phyloP scores from a whole-genome alignment of 2,329 filamentous ascomycete genomes.

The Thielaviopsis punctulata region DNA sequence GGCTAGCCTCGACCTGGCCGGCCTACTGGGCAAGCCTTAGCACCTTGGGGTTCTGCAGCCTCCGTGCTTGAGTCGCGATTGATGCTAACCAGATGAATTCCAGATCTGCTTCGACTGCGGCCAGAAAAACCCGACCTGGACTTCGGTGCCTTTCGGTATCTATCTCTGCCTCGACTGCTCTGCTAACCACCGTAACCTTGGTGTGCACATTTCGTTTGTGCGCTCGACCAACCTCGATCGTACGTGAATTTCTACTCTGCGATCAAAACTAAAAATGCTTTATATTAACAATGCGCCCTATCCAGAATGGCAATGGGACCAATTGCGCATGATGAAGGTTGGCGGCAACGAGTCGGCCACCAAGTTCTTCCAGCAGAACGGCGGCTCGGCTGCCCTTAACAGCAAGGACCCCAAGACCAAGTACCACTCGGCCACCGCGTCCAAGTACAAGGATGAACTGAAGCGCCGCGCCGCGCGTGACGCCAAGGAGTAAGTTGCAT shows the following conservation, averaged over 20 bases:
- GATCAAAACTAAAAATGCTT: not conserved
- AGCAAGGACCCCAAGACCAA: constrained; percentile 97
- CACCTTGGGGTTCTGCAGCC: not conserved
- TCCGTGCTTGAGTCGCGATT: not conserved
- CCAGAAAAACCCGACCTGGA: constrained; percentile 97
- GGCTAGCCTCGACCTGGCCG: not conserved
- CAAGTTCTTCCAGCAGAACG: constrained; percentile 95
- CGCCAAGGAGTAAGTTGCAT: constrained; percentile 53
- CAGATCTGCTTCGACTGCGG: constrained; percentile 97
- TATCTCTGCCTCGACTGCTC: constrained; percentile 98
- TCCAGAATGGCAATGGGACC: constrained; percentile 95
- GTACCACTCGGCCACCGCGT: constrained; percentile 83
- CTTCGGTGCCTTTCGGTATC: constrained; percentile 89
- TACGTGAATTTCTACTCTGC: constrained; percentile 38
- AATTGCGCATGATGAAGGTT: constrained; percentile 93
- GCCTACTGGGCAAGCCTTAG: no score
- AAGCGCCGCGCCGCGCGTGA: constrained; percentile 72
- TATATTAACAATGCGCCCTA: not conserved
- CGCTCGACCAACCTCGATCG: constrained; percentile 95
- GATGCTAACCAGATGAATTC: not conserved
- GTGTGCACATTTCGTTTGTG: constrained; percentile 98
- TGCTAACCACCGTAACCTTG: constrained; percentile 89
- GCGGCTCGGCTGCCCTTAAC: constrained; percentile 78
- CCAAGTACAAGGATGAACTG: constrained; percentile 95
- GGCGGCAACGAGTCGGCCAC: constrained; percentile 96